Evolutionary conservation across 495 filamentous ascomycete genomes (phyloP).

Genomic region (Chaetomidium leptoderma): DNA sequence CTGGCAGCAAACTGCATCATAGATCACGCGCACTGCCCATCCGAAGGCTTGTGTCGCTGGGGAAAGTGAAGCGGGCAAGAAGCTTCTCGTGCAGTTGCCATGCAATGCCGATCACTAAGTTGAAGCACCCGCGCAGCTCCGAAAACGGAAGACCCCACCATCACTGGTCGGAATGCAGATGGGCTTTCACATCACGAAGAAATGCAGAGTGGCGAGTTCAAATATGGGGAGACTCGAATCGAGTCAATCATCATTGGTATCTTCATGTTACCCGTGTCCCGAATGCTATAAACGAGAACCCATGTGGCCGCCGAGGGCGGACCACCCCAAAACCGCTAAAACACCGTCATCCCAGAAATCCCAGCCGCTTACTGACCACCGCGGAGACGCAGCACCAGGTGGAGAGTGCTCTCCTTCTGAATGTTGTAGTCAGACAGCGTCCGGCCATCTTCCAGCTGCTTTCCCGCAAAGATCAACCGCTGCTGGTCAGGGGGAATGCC

Average conservation of each 20-base stretch:
- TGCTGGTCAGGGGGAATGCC: constrained; percentile 87
- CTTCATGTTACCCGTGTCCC: constrained; percentile 6
- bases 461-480: constrained; percentile 85
- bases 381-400: constrained; percentile 83
- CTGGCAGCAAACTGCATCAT: constrained; percentile 5
- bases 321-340: constrained; percentile 20
- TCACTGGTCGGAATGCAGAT: no score
- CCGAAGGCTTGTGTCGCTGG: background rate
- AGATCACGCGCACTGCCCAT: background rate
- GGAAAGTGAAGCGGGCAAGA: background rate
- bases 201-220: background rate
- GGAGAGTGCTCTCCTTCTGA: constrained; percentile 86
- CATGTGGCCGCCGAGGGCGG: constrained; percentile 9
- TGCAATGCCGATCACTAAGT: no score
- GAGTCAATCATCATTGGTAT: constrained; percentile 13
- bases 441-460: constrained; percentile 83
- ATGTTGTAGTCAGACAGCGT: constrained; percentile 90
- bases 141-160: background rate
- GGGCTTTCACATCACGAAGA: background rate
- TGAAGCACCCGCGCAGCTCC: no score
- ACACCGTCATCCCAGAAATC: background rate
- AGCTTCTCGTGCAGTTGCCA: background rate
- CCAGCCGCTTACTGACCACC: constrained; percentile 61
- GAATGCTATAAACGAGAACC: constrained; percentile 7
- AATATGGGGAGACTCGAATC: background rate